Base-by-base conservation (phyloP, 2,329 filamentous ascomycete genomes). In the Tolypocladium guangdongense region DNA sequence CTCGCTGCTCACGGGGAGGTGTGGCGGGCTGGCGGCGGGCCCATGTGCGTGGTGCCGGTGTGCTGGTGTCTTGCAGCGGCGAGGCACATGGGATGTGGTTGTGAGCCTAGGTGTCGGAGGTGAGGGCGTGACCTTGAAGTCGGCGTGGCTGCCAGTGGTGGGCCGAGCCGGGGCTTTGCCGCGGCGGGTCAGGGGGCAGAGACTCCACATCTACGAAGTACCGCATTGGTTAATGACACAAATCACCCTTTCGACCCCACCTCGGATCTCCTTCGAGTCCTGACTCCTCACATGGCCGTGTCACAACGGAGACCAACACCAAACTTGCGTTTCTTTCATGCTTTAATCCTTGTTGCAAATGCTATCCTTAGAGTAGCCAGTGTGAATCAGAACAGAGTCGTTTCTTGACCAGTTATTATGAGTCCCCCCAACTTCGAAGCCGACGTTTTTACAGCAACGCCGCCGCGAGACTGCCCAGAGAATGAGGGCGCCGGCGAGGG, bases 401-500 rank as follows among this genome's bases (percentile, higher is more conserved):
- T 8, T 43, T 41, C 24, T 16, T 5, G 2, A 43, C 12, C 39
- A 14, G 7, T 3, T 45, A 18, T 12, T 18, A 18, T 7, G 22
- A 30, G 7, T 12, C 39, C 41, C 41, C 24, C 6, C 18, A 11
- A 7, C 14, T 5, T 2, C 16, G 24, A 46, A 2, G 16, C 39
- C 22, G 2, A 16, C 22, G 1, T 16, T 24, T 12, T 24, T 32
- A 10, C 32, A 14, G 39, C 18, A 18, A 7, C 12, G 14, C 22
- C 33, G 20, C 14, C 20, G 14, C 22, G 35, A 38, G 33, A 22
- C 33, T 18, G 7, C 22, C 32, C 52, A 58, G 32, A 56, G 35
- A 45, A 56, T 22, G 35, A 57, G 27, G n/a, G 54, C 45, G 2
- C 52, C 58, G 30, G 57, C 38, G 11, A 60, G 14, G 30, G 56